Base-by-base conservation (phyloP, 768 basidiomycete species). In the Lyophyllum atratum region DNA sequence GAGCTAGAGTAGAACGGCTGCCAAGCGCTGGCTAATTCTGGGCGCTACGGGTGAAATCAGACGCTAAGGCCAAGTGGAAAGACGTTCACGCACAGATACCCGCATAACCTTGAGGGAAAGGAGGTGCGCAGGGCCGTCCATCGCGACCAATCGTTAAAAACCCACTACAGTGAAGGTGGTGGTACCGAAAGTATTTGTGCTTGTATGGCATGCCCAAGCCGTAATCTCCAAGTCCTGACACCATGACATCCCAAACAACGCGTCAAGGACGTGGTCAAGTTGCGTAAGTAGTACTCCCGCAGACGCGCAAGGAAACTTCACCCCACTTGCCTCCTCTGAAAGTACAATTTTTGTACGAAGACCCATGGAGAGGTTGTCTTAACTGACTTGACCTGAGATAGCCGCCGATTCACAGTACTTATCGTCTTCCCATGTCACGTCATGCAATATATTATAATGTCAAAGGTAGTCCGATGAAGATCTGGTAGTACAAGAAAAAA, bases 41-140 rank as follows among this genome's bases (percentile, higher is more conserved):
- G 92, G 61, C 90, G 81, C 90, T 92, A 63, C 54, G 56, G 26
- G 45, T 28, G 56, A 49, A 44, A 56, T 57, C 28, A 55, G 58
- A 49, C 59, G 48, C 58, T 47, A 51, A n/a, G 31, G 12, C 21
- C n/a, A 54, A 12, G 48, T 42, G 5, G 17, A 26, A n/a, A 28
- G 5, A 40, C 42, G 46, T 45, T 44, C 52, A 85, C 90, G 72
- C 74, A 93, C 92, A 69, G 91, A 93, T 56, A 92, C 82, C 52
- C 92, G 83, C 89, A 93, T 93, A 55, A 93, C 92, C 71, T 93
- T 93, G 63, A 93, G 76, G 3, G 92, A 87, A 40, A 93, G 68
- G 34, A 87, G 74, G 69, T 92, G 90, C 1, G 79, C 76, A 54
- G 83, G 80, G 37, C 80, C 80, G 59, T 91, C 89, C 73, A 74